Conservation (phyloP, 1,284 basidiomycete genomes). For the Grifola frondosa region DNA sequence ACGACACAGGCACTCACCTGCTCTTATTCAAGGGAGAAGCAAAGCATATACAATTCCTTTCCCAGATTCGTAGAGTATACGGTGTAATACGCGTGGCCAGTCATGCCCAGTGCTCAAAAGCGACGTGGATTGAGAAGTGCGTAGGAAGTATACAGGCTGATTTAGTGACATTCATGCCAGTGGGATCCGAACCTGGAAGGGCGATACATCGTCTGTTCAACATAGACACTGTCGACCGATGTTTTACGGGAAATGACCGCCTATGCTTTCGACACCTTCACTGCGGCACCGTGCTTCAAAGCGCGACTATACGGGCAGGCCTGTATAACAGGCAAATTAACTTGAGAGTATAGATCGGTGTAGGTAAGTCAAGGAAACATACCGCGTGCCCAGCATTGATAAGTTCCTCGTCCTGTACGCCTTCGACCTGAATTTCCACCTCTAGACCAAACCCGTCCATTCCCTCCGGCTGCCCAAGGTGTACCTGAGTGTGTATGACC, state of each 20-base stretch:
- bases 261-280: slow-evolving; percentile 45
- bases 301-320: slow-evolving; percentile 73
- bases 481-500: slow-evolving; percentile 57
- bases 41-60: too few species aligned
- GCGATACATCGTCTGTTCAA: too few species aligned
- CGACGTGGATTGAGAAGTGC: too few species aligned
- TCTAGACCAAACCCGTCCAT: slow-evolving; percentile 61
- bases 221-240: background rate
- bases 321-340: slow-evolving; percentile 34
- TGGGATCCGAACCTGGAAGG: too few species aligned
- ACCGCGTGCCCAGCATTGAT: slow-evolving; percentile 70
- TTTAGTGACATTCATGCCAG: too few species aligned
- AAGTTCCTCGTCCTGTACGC: slow-evolving; percentile 62
- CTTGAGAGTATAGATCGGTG: slow-evolving; percentile 2
- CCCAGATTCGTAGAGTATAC: too few species aligned
- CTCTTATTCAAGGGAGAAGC: too few species aligned
- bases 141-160: too few species aligned
- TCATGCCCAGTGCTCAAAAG: too few species aligned
- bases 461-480: slow-evolving; percentile 56
- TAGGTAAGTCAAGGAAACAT: slow-evolving; percentile 19
- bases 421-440: slow-evolving; percentile 68
- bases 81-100: too few species aligned
- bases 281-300: slow-evolving; percentile 52
- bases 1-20: too few species aligned
- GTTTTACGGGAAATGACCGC: background rate